Base-by-base conservation (phyloP, 108 stramenopile genomes). In the Cylindrotheca closterium region DNA sequence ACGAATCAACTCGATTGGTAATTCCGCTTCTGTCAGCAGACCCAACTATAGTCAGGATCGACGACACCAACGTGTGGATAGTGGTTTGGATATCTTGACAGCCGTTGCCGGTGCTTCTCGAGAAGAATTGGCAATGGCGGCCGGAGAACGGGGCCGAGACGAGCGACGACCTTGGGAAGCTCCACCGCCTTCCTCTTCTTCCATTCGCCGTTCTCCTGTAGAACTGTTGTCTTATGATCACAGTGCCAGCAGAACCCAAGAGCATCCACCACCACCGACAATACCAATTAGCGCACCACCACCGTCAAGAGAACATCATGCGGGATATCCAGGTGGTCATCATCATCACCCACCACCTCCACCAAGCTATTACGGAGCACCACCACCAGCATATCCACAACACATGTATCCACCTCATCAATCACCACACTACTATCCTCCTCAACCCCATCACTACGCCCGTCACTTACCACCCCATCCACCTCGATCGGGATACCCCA, bases 1-100 rank as follows among this genome's bases (percentile, higher is more conserved):
- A 18, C 66, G 91, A 3, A 75, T 85, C 19, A 80, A 92, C 51
- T 84, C 87, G 0, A 69, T 73, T 51, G 89, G 89, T 8, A 77
- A 83, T 27, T 60, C 70, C 4, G 66, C 70, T n/a, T n/a, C 72
- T 15, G 49, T 80, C 29, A 19, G 72, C 32, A 50, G 70, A 45
- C 58, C 51, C 2, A 19, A 29, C 22, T 59, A 67, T 42, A 59
- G 62, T 2, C 51, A 53, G 32, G 65, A 53, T 21, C 67, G 72
- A 19, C 58, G 62, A n/a, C 84, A 85, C 62, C 76, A 64, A 19
- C 65, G 84, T 18, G 78, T 72, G 4, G 71, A 70, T 54, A 79
- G 78, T 45, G 72, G 73, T 24, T 59, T 85, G 12, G 84, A 85
- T 59, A 79, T 80, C 25, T 66, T 85, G 24, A 75, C 79, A 26